These are phyloP conservation scores for Calonectria leucothoes DNA, from an alignment of 2,329 filamentous ascomycete genomes.

Conservation along the genomic window DNA sequence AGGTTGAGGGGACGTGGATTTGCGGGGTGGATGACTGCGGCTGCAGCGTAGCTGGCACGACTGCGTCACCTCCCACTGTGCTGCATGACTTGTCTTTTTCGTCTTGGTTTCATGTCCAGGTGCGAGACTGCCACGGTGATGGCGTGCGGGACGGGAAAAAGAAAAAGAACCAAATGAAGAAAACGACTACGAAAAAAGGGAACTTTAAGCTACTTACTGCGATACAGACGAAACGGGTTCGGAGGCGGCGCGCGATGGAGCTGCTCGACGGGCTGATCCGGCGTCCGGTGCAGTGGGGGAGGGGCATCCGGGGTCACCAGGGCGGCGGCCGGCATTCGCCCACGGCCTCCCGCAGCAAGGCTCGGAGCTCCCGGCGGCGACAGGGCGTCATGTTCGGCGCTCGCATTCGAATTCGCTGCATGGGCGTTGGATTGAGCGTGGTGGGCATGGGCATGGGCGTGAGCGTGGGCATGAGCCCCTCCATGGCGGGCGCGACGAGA, in stretches of 20 bases:
- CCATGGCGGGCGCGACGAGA: slow-evolving; percentile 46
- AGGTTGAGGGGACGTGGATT: slow-evolving; percentile 9
- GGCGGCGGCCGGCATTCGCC: slow-evolving; percentile 31
- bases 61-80: slow-evolving; percentile 21
- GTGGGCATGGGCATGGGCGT: slow-evolving; percentile 24
- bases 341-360: slow-evolving; percentile 29
- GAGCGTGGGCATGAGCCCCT: slow-evolving; percentile 36
- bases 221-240: slow-evolving; percentile 52
- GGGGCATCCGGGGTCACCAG: slow-evolving; percentile 40
- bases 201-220: slow-evolving; percentile 44
- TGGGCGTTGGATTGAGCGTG: slow-evolving; percentile 20
- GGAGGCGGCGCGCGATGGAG: slow-evolving; percentile 44
- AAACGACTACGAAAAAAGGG: background rate
- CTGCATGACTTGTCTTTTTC: slow-evolving; percentile 8
- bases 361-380: slow-evolving; percentile 25
- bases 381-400: slow-evolving; percentile 5
- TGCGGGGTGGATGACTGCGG: slow-evolving; percentile 2
- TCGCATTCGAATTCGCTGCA: slow-evolving; percentile 7
- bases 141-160: background rate
- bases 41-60: slow-evolving; percentile 12
- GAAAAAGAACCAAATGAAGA: background rate
- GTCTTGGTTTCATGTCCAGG: background rate
- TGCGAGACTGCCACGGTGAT: background rate
- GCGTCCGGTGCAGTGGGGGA: slow-evolving; percentile 38
- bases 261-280: slow-evolving; percentile 40